These are phyloP conservation scores for Clonostachys chloroleuca DNA, from an alignment of 2,329 filamentous ascomycete species.

Conservation along the genomic window DNA sequence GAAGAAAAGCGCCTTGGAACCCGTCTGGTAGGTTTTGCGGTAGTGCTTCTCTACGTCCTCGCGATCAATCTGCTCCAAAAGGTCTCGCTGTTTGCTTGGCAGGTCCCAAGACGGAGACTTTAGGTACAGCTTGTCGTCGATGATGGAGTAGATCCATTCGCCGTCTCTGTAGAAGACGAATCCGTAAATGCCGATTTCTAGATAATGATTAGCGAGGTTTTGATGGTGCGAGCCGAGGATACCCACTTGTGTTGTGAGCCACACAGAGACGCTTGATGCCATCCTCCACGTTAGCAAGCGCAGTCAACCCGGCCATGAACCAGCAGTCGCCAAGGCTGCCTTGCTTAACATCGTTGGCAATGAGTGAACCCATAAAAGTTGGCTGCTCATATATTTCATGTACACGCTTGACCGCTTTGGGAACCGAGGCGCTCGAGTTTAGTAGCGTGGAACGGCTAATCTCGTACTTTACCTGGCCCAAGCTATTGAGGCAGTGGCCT, in stretches of 20 bases:
- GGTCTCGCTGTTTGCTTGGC: constrained; percentile 66
- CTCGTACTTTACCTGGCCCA: constrained; percentile 47
- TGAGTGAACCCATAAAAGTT: constrained; percentile 61
- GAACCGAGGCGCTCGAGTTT: constrained; percentile 45
- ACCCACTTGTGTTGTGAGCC: constrained; percentile 59
- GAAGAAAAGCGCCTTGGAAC: constrained; percentile 75
- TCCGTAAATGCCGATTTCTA: constrained; percentile 73
- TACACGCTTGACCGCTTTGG: constrained; percentile 71
- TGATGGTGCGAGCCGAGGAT: neutral
- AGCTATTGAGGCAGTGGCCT: constrained; percentile 49
- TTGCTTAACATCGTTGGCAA: constrained; percentile 73
- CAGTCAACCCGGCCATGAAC: constrained; percentile 75
- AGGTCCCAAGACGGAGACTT: constrained; percentile 81
- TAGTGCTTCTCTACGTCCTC: constrained; percentile 70
- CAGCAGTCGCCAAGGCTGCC: constrained; percentile 78
- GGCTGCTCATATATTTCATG: constrained; percentile 74
- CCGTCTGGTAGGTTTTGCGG: constrained; percentile 66
- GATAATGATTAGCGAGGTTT: constrained; percentile 4
- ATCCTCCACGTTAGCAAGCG: constrained; percentile 67
- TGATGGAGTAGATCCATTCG: constrained; percentile 87
- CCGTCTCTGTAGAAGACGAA: constrained; percentile 88
- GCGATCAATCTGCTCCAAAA: constrained; percentile 72
- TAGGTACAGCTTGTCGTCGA: constrained; percentile 87
- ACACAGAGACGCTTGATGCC: constrained; percentile 73
- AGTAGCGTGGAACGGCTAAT: constrained; percentile 36